phyloP scores from a whole-genome alignment of 2,329 filamentous ascomycete species.

The Botrytis deweyae region DNA sequence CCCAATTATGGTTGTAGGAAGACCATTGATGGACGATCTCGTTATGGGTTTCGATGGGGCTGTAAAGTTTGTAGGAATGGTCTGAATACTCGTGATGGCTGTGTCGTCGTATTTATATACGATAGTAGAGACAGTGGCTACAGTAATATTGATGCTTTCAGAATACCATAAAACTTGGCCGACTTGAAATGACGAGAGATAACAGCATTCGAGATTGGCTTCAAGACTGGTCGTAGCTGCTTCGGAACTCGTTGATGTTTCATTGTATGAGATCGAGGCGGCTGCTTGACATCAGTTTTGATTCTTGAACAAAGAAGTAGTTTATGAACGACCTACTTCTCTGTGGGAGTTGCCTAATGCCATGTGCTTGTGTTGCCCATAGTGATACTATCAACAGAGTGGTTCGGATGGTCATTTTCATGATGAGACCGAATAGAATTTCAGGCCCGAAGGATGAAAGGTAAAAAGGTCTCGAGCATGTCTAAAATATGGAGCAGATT shows the following conservation, averaged over 20 bases:
- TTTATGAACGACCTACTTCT: slow-evolving; percentile 1
- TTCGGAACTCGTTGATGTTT: slow-evolving; percentile 4
- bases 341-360: background rate
- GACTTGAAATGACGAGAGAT: slow-evolving; percentile 24
- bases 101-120: slow-evolving; percentile 25
- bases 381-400: slow-evolving; percentile 1
- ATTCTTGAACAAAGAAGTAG: background rate
- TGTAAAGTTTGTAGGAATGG: slow-evolving; percentile 17
- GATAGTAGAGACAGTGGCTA: slow-evolving; percentile 26
- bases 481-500: slow-evolving; percentile 15
- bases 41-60: slow-evolving; percentile 1
- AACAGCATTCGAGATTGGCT: slow-evolving; percentile 23
- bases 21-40: background rate
- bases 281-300: slow-evolving; percentile 2
- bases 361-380: slow-evolving; percentile 1
- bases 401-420: slow-evolving; percentile 2
- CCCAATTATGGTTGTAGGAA: slow-evolving; percentile 24
- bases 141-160: slow-evolving; percentile 23
- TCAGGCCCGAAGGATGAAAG: slow-evolving; percentile 1
- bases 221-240: background rate
- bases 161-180: slow-evolving; percentile 25
- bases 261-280: slow-evolving; percentile 4
- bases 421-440: background rate
- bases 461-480: slow-evolving; percentile 3
- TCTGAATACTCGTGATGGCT: slow-evolving; percentile 20